Conservation (phyloP, 148 eudicot genomes). For the Vaccinium vitisidaea region DNA sequence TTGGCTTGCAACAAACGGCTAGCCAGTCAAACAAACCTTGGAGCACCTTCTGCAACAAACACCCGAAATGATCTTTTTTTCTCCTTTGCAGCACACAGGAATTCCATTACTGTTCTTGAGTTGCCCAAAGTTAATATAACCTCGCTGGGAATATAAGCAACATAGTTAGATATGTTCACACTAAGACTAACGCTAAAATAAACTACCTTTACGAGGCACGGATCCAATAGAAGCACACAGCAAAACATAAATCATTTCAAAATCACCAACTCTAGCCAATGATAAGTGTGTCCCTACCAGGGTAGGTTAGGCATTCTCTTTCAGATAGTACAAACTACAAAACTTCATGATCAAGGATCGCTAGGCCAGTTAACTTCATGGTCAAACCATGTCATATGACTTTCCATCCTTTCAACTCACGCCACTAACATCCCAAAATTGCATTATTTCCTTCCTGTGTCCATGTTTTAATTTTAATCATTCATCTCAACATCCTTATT, state of each 20-base stretch:
- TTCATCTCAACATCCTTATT: background rate
- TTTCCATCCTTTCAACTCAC: background rate
- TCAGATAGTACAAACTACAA: background rate
- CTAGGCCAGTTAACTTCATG: background rate
- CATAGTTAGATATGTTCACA: background rate
- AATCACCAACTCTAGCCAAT: background rate
- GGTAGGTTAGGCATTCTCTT: background rate
- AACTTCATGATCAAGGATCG: background rate
- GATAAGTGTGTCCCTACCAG: background rate
- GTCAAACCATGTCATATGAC: background rate
- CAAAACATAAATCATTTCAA: background rate
- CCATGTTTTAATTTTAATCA: background rate
- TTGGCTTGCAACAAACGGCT: background rate
- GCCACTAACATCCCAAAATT: background rate
- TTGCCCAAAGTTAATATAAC: constrained; percentile 94
- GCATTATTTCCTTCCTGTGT: background rate
- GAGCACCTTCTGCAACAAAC: constrained; percentile 98
- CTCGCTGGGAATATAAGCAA: constrained; percentile 56
- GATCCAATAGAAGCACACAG: background rate
- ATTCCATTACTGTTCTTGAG: constrained; percentile 90
- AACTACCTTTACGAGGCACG: background rate
- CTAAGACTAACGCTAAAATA: background rate
- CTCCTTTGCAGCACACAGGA: constrained; percentile 97
- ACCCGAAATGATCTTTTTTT: constrained; percentile 93
- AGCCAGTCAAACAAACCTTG: constrained; percentile 52